Base-by-base conservation (phyloP, 2,329 filamentous ascomycete genomes). In the Alternaria longipes region DNA sequence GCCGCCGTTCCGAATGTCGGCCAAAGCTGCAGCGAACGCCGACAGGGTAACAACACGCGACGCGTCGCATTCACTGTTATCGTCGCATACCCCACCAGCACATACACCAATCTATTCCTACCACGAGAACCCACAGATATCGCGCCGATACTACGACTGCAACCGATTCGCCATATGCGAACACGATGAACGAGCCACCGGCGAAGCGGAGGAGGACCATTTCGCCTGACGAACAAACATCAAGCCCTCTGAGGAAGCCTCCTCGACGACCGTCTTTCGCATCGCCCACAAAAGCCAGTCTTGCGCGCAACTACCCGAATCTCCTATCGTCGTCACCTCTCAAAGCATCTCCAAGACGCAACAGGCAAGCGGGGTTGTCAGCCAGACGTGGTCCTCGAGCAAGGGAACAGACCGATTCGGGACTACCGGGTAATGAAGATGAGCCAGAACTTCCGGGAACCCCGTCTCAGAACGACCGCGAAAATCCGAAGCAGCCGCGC, bases 271-370 rank as follows among this genome's bases (percentile, higher is more conserved):
- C 76, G 0, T 80, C 78, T 3, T 81, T 74, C 52, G 73, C 74
- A 46, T 80, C 79, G 18, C 79, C 79, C 16, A 80, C 78, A 3
- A 79, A 78, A 71, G 74, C 78, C 22, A 80, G 75, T 54, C 72
- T 80, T 26, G 68, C 78, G 59, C 77, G 78, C 55, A 78, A 74
- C 63, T 78, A 81, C 56, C 78, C 78, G 4, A 71, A 69, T 38
- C 64, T 79, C 2, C 66, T 67, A 16, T 63, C 64, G 5, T 58
- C 60, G n/a, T 66, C 65, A 6, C 66, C 55, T 38, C 46, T 60
- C 14, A 52, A 32, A 4, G 54, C 40, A 47, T 60, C 58, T 26
- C 54, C 58, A 12, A 51, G 24, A 26, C 58, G 58, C 41, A 40
- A 26, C 26, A 61, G 47, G 46, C 69, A 62, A 20, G 59, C 63